Base-by-base conservation (phyloP, 306 rosid species). In the Trifolium fragiferum region DNA sequence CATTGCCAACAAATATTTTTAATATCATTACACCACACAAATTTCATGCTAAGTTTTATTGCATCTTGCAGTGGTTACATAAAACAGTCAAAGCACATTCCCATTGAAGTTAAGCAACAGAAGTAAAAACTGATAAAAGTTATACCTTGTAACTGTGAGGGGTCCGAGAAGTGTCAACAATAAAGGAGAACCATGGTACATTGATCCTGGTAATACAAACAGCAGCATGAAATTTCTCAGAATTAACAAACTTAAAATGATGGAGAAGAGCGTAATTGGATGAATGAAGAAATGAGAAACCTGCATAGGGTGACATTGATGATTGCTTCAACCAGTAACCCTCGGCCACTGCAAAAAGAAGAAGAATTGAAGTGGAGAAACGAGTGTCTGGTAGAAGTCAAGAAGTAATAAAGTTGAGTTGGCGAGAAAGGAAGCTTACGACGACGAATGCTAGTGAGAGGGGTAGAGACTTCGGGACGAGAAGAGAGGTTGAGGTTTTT, bases 151-250 rank as follows among this genome's bases (percentile, higher is more conserved):
- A 67, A 78, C 89, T 5, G 96, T 93, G 78, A 93, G 89, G 18
- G 98, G 98, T n/a, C 98, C 98, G 19, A 93, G 92, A 72, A 90
- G 82, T 35, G 89, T 82, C 75, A 93, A 87, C 38, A 93, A 71
- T 86, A 93, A 62, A 68, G 97, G 97, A 80, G 98, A 93, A 44
- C 97, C 98, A 44, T 93, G 97, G 82, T 89, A 89, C 98, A 93
- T 93, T 41, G 97, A 93, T 78, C 98, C 98, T 92, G 84, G 20
- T 7, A 72, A 79, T 47, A 72, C 8, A 71, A 76, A 61, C 7
- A 72, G 74, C 8, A 54, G 33, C 15, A 4, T 37, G 32, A 68
- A 50, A 65, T n/a, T 74, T 66, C 70, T 68, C 7, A 70, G 66
- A 14, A 16, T 55, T 51, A 16, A 54, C 43, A 49, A 0, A n/a